Evolutionary conservation across 2,329 filamentous ascomycete genomes (phyloP).

Genomic region (Chaetomium sp.): DNA sequence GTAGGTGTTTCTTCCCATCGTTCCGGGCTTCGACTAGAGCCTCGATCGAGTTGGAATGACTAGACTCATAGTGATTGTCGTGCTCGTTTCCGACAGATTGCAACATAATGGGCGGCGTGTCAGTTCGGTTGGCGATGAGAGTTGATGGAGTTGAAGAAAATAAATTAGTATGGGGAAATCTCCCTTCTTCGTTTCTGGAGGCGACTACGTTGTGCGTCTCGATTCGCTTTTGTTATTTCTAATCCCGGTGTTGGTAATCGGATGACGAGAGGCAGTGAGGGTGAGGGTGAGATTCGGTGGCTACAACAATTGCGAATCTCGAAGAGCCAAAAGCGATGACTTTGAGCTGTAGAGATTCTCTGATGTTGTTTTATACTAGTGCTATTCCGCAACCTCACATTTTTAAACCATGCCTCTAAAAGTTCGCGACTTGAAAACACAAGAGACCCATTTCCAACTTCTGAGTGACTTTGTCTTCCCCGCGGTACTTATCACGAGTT

Average conservation of each 20-base stretch:
- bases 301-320: too few species aligned
- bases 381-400: background rate
- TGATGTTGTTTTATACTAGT: background rate
- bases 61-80: constrained; percentile 26
- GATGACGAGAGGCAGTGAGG: background rate
- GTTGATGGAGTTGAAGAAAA: background rate
- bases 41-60: constrained; percentile 28
- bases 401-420: background rate
- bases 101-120: constrained; percentile 26
- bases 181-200: background rate
- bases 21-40: constrained; percentile 26
- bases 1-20: constrained; percentile 31
- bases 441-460: background rate
- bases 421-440: background rate
- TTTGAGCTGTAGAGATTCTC: background rate
- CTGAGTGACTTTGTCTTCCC: background rate
- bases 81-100: constrained; percentile 25
- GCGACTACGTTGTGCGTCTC: background rate
- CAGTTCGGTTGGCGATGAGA: background rate
- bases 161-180: background rate
- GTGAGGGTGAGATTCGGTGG: too few species aligned
- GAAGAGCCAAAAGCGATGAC: constrained; percentile 3
- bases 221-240: background rate
- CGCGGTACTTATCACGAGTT: background rate
- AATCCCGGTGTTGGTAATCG: constrained; percentile 1